A percentile compares a stretch with the other conserved stretches of the same genome.
Conservation (phyloP, 2,329 filamentous ascomycete species). For the Aspergillus arachidicola region DNA sequence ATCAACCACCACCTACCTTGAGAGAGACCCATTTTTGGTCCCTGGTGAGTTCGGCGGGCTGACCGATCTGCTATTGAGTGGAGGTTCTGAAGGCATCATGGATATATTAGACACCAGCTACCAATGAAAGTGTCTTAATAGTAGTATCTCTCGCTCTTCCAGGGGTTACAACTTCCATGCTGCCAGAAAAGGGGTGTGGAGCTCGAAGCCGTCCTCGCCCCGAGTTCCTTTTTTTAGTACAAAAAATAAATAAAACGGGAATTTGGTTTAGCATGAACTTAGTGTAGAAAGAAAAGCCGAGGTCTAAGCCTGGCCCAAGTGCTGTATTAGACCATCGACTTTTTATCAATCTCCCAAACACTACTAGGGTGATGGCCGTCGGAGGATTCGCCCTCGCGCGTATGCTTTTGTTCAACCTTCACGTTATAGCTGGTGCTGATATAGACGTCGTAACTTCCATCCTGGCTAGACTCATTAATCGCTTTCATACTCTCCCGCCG, state of each 20-base stretch:
- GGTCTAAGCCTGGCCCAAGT: not conserved
- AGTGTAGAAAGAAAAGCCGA: not conserved
- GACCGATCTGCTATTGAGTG: not conserved
- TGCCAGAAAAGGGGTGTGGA: not conserved
- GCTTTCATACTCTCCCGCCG: constrained; percentile 6
- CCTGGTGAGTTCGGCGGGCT: not conserved
- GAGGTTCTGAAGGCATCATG: not conserved
- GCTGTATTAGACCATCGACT: not conserved
- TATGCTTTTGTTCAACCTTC: not conserved
- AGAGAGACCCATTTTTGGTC: not conserved
- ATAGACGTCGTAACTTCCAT: constrained; percentile 3
- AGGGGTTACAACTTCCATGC: not conserved
- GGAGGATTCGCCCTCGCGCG: not conserved
- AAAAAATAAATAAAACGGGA: not conserved
- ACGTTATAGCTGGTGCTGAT: constrained; percentile 6
- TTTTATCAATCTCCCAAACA: constrained; percentile 12
- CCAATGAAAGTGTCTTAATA: not conserved
- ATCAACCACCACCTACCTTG: not conserved
- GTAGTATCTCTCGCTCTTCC: not conserved
- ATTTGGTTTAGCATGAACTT: not conserved
- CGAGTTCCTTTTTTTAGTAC: not conserved
- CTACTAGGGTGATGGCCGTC: constrained; percentile 1
- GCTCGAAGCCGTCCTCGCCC: not conserved
- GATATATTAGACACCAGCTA: not conserved
- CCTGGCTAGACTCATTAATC: constrained; percentile 1